phyloP scores from a whole-genome alignment of 2,329 filamentous ascomycete species.

The Phyllosticta paracitricarpa region DNA sequence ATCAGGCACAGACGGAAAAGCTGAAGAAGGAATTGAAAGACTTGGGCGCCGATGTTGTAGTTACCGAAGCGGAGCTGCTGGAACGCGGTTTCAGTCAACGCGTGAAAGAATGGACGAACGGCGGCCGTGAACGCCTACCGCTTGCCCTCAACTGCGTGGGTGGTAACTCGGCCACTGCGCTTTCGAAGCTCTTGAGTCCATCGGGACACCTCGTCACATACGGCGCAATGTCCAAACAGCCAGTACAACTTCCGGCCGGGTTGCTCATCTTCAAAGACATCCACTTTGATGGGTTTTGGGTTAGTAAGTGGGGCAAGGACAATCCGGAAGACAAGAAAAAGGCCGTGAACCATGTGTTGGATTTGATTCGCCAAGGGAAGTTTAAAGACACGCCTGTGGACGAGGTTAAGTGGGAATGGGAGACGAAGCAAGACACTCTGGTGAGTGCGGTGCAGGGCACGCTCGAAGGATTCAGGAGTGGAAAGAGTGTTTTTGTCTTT shows the following conservation, averaged over 20 bases:
- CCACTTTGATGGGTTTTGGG: conserved; percentile 87
- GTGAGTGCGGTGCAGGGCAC: conserved; percentile 71
- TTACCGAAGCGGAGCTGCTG: conserved; percentile 52
- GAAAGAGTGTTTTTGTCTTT: conserved; percentile 87
- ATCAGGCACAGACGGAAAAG: conserved; percentile 51
- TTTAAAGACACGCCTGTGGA: conserved; percentile 80
- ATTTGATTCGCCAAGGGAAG: conserved; percentile 61
- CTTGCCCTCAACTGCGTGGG: conserved; percentile 91
- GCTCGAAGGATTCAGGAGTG: conserved; percentile 70
- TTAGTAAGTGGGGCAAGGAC: conserved; percentile 75
- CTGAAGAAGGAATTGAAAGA: conserved; percentile 51
- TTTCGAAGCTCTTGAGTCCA: conserved; percentile 61
- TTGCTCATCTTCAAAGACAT: conserved; percentile 91
- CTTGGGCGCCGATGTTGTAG: conserved; percentile 53
- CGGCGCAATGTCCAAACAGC: conserved; percentile 87
- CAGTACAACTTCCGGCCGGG: conserved; percentile 68
- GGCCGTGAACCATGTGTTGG: conserved; percentile 77
- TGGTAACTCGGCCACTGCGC: conserved; percentile 67
- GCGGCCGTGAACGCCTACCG: conserved; percentile 60
- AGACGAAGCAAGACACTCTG: conserved; percentile 61
- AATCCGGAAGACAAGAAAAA: conserved; percentile 63
- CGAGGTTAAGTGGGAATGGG: conserved; percentile 72
- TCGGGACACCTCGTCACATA: conserved; percentile 80
- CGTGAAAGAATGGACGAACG: conserved; percentile 57
- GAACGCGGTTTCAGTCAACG: conserved; percentile 53